Conservation (phyloP, 176 grass and related monocot species). For the Ensete ventricosum region DNA sequence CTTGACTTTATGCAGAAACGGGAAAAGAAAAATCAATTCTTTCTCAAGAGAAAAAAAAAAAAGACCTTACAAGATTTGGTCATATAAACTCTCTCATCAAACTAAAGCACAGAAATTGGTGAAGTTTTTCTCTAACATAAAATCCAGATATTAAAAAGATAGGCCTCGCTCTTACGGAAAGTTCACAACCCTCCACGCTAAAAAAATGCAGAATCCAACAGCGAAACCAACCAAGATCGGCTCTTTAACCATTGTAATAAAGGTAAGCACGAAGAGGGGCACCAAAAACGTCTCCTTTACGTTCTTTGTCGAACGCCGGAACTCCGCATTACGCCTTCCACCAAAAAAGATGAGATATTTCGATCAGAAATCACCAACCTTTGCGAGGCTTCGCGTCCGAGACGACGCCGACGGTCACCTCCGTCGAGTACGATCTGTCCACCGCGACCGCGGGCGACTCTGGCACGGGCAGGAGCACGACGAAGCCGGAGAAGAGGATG, state of each 20-base stretch:
- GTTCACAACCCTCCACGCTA: background rate
- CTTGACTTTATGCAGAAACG: too few species aligned
- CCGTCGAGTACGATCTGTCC: background rate
- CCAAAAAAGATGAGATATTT: background rate
- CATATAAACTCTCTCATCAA: background rate
- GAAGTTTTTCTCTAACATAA: background rate
- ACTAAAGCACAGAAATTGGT: too few species aligned
- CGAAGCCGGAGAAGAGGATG: constrained; percentile 32
- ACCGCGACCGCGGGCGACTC: background rate
- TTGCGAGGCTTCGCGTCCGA: background rate
- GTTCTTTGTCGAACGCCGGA: background rate
- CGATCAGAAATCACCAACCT: constrained; percentile 19
- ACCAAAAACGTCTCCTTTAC: background rate
- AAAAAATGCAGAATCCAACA: constrained; percentile 1
- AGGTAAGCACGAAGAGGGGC: background rate
- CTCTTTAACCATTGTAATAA: background rate
- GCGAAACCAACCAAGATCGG: background rate
- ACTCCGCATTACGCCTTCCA: background rate
- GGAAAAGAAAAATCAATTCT: background rate
- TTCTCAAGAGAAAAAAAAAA: background rate
- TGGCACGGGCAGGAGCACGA: background rate
- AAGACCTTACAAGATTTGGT: too few species aligned
- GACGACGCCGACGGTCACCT: background rate
- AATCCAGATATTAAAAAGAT: background rate
- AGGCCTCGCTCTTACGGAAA: background rate